Percentiles rank a stretch among this genome's conserved stretches.
These are phyloP conservation scores for Bipolaris cookei DNA, from an alignment of 2,329 filamentous ascomycete species.

Conservation along the genomic window DNA sequence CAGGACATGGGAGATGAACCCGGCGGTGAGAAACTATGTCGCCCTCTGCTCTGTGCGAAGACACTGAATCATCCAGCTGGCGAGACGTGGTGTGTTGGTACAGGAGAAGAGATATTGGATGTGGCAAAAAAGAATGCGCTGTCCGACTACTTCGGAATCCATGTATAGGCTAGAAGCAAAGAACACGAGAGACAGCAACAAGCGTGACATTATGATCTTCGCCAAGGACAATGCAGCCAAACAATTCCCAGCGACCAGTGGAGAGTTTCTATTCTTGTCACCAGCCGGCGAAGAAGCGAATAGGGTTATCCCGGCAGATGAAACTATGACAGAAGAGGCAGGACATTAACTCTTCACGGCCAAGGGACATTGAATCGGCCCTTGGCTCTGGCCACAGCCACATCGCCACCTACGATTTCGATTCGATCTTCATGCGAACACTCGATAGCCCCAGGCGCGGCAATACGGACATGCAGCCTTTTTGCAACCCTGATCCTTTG, in stretches of 20 bases:
- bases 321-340: conserved; percentile 1
- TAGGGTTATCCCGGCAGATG: background rate
- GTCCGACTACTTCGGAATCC: background rate
- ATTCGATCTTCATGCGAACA: conserved; percentile 9
- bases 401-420: conserved; percentile 6
- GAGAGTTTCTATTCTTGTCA: background rate
- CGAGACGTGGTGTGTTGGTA: background rate
- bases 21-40: background rate
- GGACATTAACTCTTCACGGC: conserved; percentile 1
- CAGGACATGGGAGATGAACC: background rate
- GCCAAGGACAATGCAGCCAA: background rate
- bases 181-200: background rate
- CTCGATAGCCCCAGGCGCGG: conserved; percentile 1
- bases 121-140: background rate
- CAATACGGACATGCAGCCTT: conserved; percentile 2
- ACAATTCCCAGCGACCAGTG: background rate
- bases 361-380: background rate
- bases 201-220: background rate
- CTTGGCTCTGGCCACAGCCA: background rate
- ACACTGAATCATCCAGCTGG: background rate
- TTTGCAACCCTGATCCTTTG: background rate
- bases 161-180: background rate
- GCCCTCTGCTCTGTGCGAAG: background rate
- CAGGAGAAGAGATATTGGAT: too few relatives aligned
- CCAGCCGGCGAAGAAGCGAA: background rate